Evolutionary conservation across 805 yeast genomes (phyloP).

Genomic region (Hanseniaspora jakobsenii): DNA sequence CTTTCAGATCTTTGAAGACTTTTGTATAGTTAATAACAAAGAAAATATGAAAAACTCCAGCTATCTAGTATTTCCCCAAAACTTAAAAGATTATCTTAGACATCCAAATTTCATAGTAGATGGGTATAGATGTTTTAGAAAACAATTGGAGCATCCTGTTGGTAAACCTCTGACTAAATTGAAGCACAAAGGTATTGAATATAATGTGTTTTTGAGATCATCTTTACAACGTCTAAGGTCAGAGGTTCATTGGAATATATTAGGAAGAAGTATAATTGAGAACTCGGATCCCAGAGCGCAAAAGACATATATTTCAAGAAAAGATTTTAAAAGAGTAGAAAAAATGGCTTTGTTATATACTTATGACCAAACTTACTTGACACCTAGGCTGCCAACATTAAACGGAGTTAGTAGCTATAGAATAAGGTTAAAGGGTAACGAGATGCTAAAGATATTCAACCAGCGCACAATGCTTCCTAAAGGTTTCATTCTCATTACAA

Average conservation of each 20-base stretch:
- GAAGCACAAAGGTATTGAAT: neutral
- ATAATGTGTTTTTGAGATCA: slow-evolving; percentile 15
- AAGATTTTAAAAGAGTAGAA: neutral
- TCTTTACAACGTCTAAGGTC: slow-evolving; percentile 21
- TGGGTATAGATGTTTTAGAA: slow-evolving; percentile 2
- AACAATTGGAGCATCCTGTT: slow-evolving; percentile 2
- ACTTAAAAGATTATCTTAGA: slow-evolving; percentile 16
- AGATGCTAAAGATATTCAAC: slow-evolving; percentile 22
- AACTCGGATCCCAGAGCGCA: slow-evolving; percentile 11
- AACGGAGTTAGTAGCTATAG: slow-evolving; percentile 18
- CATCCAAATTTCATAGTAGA: slow-evolving; percentile 13
- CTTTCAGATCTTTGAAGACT: neutral
- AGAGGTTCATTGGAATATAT: slow-evolving; percentile 23
- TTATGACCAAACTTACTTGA: slow-evolving; percentile 21
- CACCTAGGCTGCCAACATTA: slow-evolving; percentile 19
- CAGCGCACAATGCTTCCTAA: slow-evolving; percentile 18
- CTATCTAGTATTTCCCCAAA: slow-evolving; percentile 19
- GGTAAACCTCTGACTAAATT: slow-evolving; percentile 16
- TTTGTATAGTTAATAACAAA: neutral
- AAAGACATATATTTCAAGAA: slow-evolving; percentile 14
- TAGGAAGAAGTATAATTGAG: slow-evolving; percentile 20
- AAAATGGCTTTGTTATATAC: slow-evolving; percentile 19
- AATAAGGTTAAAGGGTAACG: slow-evolving; percentile 17
- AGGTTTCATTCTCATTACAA: slow-evolving; percentile 18
- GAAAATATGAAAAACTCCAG: neutral